These are phyloP conservation scores for Colletotrichum phormii DNA, from an alignment of 2,329 filamentous ascomycete genomes.

Conservation along the genomic window DNA sequence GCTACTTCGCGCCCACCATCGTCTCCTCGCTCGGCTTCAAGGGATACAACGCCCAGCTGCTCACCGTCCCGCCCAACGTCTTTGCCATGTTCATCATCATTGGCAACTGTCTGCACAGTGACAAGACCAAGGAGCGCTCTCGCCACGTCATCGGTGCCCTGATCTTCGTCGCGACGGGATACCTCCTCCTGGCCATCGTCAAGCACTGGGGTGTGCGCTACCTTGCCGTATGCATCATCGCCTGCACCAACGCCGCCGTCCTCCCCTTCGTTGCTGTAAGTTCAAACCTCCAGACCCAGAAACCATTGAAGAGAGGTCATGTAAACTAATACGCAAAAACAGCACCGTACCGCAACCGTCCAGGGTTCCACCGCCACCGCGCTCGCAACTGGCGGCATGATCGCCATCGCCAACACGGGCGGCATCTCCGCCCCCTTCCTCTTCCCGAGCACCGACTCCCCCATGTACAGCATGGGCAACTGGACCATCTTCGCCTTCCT, in stretches of 20 bases:
- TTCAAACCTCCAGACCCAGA: neutral
- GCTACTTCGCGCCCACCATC: conserved; percentile 50
- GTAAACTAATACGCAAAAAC: neutral
- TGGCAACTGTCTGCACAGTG: conserved; percentile 46
- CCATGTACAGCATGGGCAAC: conserved; percentile 49
- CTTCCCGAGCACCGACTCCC: conserved; percentile 44
- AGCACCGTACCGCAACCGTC: conserved; percentile 48
- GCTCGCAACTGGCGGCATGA: conserved; percentile 49
- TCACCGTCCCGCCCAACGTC: conserved; percentile 51
- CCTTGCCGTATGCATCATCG: conserved; percentile 47
- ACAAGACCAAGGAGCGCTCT: conserved; percentile 46
- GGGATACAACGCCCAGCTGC: conserved; percentile 47
- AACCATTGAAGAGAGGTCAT: too few species aligned
- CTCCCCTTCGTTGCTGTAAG: conserved; percentile 48
- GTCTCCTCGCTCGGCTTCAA: conserved; percentile 49
- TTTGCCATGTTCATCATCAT: conserved; percentile 49
- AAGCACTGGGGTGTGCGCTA: conserved; percentile 45
- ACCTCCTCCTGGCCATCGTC: conserved; percentile 46
- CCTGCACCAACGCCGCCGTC: conserved; percentile 48
- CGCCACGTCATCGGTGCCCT: conserved; percentile 45
- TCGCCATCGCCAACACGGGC: conserved; percentile 48
- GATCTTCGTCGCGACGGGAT: conserved; percentile 44
- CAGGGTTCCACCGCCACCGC: conserved; percentile 47
- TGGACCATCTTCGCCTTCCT: conserved; percentile 49
- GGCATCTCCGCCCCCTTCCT: conserved; percentile 49